Conservation (phyloP, 2,329 filamentous ascomycete species). For the Ilyonectria mors-panacis region DNA sequence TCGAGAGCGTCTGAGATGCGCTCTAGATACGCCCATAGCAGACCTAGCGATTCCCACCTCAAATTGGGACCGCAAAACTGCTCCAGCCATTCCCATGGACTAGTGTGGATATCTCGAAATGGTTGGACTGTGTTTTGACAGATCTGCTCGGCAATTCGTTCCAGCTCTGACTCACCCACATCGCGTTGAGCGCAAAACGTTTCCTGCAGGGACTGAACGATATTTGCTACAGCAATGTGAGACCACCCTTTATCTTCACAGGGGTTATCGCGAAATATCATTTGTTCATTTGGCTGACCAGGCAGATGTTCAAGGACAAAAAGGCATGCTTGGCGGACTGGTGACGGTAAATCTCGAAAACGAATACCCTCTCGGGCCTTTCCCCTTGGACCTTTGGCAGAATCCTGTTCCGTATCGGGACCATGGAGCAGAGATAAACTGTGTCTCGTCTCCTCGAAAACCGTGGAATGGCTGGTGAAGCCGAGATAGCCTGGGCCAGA, state of each 20-base stretch:
- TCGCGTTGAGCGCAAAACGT: neutral
- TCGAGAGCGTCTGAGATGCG: conserved; percentile 17
- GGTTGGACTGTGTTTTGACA: conserved; percentile 53
- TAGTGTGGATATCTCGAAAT: conserved; percentile 51
- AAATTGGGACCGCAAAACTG: conserved; percentile 54
- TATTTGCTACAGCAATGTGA: conserved; percentile 10
- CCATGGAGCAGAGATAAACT: conserved; percentile 18
- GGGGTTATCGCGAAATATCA: neutral
- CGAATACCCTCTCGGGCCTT: neutral
- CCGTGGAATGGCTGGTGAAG: conserved; percentile 21
- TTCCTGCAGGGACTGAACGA: conserved; percentile 13
- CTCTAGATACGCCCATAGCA: conserved; percentile 47
- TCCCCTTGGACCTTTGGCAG: neutral
- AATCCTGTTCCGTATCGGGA: neutral
- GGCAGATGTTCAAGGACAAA: conserved; percentile 22
- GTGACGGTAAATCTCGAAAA: conserved; percentile 14
- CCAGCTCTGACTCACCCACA: neutral
- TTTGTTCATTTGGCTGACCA: conserved; percentile 12
- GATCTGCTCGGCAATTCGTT: conserved; percentile 38
- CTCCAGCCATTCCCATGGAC: conserved; percentile 50
- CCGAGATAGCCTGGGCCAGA: conserved; percentile 34
- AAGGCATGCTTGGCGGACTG: conserved; percentile 21
- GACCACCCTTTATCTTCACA: conserved; percentile 1
- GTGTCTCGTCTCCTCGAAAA: conserved; percentile 20
- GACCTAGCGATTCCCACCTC: conserved; percentile 57